A percentile compares a stretch with the other conserved stretches of the same genome.
These are phyloP conservation scores for Gentiana macrophylla DNA, from an alignment of 257 asterid genomes.

Conservation along the genomic window DNA sequence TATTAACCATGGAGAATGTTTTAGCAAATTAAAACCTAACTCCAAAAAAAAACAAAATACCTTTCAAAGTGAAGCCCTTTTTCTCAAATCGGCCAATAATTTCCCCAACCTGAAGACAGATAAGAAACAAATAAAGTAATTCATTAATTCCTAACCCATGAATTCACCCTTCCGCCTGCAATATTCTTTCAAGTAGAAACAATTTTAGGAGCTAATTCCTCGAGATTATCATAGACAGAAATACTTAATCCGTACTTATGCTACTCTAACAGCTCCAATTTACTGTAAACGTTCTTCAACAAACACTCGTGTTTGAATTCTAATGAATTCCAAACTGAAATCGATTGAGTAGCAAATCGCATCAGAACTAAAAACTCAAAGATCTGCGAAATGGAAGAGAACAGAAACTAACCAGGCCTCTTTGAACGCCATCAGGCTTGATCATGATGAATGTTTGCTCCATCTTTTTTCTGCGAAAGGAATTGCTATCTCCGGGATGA, in stretches of 20 bases:
- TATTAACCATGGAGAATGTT: too few species aligned
- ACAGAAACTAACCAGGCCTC: conserved; percentile 60
- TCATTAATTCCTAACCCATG: too few species aligned
- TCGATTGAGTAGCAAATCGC: not conserved
- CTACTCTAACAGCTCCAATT: too few species aligned
- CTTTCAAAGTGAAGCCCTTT: conserved; percentile 94
- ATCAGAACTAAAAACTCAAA: not conserved
- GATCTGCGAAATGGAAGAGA: not conserved
- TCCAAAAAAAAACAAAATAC: conserved; percentile 13
- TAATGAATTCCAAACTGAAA: not conserved
- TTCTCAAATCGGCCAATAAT: conserved; percentile 82
- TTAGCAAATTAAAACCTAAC: too few species aligned
- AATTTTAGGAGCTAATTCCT: too few species aligned
- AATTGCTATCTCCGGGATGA: too few species aligned
- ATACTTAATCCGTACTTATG: too few species aligned
- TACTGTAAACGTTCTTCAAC: too few species aligned
- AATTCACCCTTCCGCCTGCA: too few species aligned
- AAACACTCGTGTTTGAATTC: too few species aligned
- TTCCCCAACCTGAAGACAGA: conserved; percentile 63
- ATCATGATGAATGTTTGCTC: conserved; percentile 98
- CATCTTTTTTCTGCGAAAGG: conserved; percentile 22
- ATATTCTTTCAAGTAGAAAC: too few species aligned
- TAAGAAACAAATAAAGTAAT: conserved; percentile 13
- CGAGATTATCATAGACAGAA: too few species aligned
- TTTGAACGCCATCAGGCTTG: conserved; percentile 98